Evolutionary conservation across 2,329 filamentous ascomycete species (phyloP).

Genomic region (Curvularia lunata): DNA sequence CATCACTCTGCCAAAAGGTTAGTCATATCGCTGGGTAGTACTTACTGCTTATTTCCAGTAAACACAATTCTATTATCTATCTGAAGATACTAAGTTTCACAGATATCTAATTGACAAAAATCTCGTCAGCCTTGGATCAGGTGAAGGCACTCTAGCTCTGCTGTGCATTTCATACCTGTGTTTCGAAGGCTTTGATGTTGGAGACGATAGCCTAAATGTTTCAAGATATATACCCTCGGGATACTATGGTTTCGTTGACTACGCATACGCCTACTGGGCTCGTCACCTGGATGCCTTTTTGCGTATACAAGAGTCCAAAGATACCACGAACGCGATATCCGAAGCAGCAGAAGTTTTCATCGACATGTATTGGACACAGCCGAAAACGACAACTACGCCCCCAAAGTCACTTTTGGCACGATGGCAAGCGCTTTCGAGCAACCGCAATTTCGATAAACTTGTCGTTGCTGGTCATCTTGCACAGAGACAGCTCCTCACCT

Average conservation of each 20-base stretch:
- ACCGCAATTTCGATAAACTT: slow-evolving; percentile 8
- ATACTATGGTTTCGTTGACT: slow-evolving; percentile 12
- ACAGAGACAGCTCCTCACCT: slow-evolving; percentile 3
- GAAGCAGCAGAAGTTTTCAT: slow-evolving; percentile 9
- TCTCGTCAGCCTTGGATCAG: slow-evolving; percentile 2
- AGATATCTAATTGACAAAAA: slow-evolving; percentile 10
- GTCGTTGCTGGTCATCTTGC: slow-evolving; percentile 4
- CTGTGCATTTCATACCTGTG: slow-evolving; percentile 8
- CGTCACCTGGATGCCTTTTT: slow-evolving; percentile 8
- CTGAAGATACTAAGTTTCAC: neutral
- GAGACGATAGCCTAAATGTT: neutral
- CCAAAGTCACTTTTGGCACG: slow-evolving; percentile 6
- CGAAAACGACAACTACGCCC: neutral
- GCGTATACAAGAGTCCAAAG: neutral
- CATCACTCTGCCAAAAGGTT: slow-evolving; percentile 13
- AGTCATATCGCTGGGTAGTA: neutral
- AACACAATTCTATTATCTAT: no score
- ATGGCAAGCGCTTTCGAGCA: slow-evolving; percentile 5
- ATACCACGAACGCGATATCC: neutral
- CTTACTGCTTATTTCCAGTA: no score
- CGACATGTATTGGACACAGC: slow-evolving; percentile 7
- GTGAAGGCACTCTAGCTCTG: neutral
- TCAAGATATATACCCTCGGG: slow-evolving; percentile 2
- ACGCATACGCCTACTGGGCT: slow-evolving; percentile 14
- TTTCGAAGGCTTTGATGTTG: slow-evolving; percentile 3